Evolutionary conservation across 352 stramenopile species (phyloP).

Genomic region (Globisporangium mamillatum): DNA sequence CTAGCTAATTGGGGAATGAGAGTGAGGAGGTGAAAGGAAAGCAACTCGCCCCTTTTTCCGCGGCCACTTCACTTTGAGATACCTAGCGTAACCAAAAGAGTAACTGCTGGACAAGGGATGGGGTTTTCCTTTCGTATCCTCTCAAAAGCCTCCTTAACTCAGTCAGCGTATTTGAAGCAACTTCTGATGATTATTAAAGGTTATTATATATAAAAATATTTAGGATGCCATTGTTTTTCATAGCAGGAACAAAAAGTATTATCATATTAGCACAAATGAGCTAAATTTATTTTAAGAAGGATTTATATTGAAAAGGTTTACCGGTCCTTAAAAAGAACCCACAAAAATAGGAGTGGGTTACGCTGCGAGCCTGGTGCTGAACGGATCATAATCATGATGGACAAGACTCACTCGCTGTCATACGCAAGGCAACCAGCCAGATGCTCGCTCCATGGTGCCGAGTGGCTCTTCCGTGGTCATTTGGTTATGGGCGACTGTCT

Average conservation of each 20-base stretch:
- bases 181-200: neutral
- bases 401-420: neutral
- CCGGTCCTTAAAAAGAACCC: neutral
- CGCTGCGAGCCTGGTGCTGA: neutral
- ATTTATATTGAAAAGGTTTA: neutral
- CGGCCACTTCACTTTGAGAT: neutral
- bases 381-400: neutral
- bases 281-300: neutral
- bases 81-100: neutral
- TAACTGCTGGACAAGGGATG: neutral
- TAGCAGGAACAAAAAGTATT: neutral
- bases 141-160: neutral
- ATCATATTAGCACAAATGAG: neutral
- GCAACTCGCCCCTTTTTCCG: neutral
- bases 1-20: constrained; percentile 12
- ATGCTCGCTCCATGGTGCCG: neutral
- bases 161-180: neutral
- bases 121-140: constrained; percentile 3
- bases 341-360: neutral
- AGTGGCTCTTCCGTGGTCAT: neutral
- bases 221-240: neutral
- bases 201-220: neutral
- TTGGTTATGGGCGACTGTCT: neutral
- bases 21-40: neutral
- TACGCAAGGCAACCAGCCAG: neutral